phyloP scores from a whole-genome alignment of 2,329 filamentous ascomycete genomes.

The Neopestalotiopsis sp. region DNA sequence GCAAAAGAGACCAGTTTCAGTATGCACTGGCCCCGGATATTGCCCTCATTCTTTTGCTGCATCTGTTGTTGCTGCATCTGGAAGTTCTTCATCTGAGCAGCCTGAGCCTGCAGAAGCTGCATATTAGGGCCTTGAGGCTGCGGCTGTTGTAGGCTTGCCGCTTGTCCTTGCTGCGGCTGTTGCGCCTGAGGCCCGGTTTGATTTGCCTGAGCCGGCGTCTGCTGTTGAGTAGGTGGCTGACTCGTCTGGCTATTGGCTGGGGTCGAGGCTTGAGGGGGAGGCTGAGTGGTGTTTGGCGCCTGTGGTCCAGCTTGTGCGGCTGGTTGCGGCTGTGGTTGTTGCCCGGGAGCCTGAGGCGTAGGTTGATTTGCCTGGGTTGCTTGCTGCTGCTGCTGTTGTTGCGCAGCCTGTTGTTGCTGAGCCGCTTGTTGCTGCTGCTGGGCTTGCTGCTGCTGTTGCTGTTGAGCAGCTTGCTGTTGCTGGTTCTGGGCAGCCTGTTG shows the following conservation, averaged over 20 bases:
- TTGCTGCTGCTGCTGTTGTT: constrained; percentile 26
- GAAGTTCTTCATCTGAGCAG: constrained; percentile 36
- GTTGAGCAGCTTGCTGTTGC: constrained; percentile 29
- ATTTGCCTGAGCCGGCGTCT: constrained; percentile 39
- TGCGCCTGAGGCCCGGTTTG: constrained; percentile 37
- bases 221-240: constrained; percentile 43
- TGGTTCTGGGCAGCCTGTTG: constrained; percentile 38
- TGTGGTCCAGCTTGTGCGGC: constrained; percentile 36
- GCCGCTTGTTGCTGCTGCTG: constrained; percentile 29
- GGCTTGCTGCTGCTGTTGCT: constrained; percentile 25
- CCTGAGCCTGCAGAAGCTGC: constrained; percentile 37
- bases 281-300: constrained; percentile 34
- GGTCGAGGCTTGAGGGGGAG: constrained; percentile 35
- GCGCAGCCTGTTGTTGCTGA: constrained; percentile 28
- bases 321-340: constrained; percentile 29
- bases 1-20: constrained; percentile 67
- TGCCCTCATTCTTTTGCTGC: constrained; percentile 53
- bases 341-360: constrained; percentile 23
- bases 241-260: constrained; percentile 36
- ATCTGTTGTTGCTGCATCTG: constrained; percentile 45
- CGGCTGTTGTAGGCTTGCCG: constrained; percentile 27
- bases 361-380: constrained; percentile 30
- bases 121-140: constrained; percentile 20
- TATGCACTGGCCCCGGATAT: constrained; percentile 62
- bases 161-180: constrained; percentile 35